Evolutionary conservation across 1,284 basidiomycete genomes (phyloP), one percentile per base, ranked within the genome.

Genomic region (Phylloboletellus chloephorus): DNA sequence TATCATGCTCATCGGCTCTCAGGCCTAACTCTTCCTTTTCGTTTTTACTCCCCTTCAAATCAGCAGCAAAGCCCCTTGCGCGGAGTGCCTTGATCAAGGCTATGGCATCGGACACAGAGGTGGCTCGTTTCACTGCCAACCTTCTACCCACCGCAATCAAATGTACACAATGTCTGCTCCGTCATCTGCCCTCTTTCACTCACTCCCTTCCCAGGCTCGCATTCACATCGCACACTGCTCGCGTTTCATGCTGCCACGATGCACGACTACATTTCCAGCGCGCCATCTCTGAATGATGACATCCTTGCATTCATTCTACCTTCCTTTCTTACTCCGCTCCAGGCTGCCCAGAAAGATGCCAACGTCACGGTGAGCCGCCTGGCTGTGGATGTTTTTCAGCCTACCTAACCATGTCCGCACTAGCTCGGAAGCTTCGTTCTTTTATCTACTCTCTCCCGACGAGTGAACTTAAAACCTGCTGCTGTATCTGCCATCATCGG

Each of bases 231-330:
- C 28, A 77, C 85, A 0, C 67, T 98, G 10, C 66, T 93, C 31
- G 81, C 82, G 0, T 98, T 98, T 66, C 92, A 92, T 67, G 77
- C 83, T 4, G 82, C 88, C 3, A 78, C 78, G 0, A 67, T 94
- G 32, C 77, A 95, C 19, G 90, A 91, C 37, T 89, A 88, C 52
- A 69, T 96, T 32, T 75, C 78, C 23, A 68, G 73, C 20, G 66
- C 54, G 40, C 70, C 76, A 44, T 50, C 53, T 5, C 50, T 86
- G n/a, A 74, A 81, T 47, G 82, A 87, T 57, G 78, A 74, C 7
- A 69, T 72, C 0, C 62, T 82, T 13, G 79, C 79, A 0, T 74
- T 76, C 52, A 45, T 86, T 6, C 60, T 88, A 0, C 75, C 82
- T 10, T 75, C 82, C 0, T 59, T 82, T 8, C 56, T 84, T 10